These are phyloP conservation scores for Ballota nigra DNA, from an alignment of 257 asterid species.

Conservation along the genomic window DNA sequence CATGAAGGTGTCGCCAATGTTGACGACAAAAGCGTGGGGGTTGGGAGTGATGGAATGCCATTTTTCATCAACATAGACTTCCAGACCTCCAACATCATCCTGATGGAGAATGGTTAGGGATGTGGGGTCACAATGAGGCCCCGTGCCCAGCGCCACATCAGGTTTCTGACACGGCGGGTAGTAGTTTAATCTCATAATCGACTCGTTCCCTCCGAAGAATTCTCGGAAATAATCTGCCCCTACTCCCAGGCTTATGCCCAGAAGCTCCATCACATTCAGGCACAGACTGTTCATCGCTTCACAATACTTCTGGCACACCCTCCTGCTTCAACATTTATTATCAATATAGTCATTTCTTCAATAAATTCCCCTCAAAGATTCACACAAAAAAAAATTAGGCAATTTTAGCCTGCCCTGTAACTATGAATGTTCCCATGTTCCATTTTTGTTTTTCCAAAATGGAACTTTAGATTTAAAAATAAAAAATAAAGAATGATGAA, in stretches of 20 bases:
- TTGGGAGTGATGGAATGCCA: conserved; percentile 72
- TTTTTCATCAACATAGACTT: conserved; percentile 54
- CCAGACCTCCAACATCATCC: conserved; percentile 73
- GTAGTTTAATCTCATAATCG: conserved; percentile 72
- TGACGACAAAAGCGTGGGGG: conserved; percentile 69
- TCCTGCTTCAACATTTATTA: conserved; percentile 25
- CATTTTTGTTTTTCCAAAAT: too few species aligned
- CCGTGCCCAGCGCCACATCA: conserved; percentile 64
- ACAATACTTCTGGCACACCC: conserved; percentile 54
- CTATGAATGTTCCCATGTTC: too few species aligned
- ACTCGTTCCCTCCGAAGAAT: conserved; percentile 61
- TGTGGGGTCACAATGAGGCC: conserved; percentile 88
- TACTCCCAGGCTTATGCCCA: conserved; percentile 69
- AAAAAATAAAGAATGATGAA: too few species aligned
- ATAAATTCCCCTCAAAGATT: too few species aligned
- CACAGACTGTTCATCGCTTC: conserved; percentile 61
- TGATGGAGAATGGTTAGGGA: conserved; percentile 74
- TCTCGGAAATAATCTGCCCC: conserved; percentile 49
- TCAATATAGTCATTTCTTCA: too few species aligned
- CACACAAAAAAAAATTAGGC: too few species aligned
- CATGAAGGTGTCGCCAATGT: conserved; percentile 88
- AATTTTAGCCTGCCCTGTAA: too few species aligned
- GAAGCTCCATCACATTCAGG: conserved; percentile 54
- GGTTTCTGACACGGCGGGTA: conserved; percentile 72
- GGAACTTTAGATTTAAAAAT: too few species aligned